Evolutionary conservation across 306 rosid genomes (phyloP).

Genomic region (Lathyrus sativus): DNA sequence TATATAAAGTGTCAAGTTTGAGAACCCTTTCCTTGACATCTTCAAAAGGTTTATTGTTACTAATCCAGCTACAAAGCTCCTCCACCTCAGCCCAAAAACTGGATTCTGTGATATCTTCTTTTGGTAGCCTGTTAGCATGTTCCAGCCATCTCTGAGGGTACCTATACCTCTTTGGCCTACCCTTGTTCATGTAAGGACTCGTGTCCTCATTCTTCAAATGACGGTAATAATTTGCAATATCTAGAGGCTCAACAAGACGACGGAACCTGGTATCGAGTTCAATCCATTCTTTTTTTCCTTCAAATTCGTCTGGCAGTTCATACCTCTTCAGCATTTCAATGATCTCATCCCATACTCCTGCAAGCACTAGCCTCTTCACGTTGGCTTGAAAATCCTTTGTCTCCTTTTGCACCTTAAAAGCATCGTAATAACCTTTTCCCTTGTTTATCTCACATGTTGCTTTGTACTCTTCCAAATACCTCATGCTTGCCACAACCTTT

Average conservation of each 20-base stretch:
- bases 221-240: constrained; percentile 74
- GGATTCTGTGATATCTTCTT: no score
- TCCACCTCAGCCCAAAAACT: no score
- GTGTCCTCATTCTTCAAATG: constrained; percentile 65
- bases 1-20: no score
- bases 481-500: constrained; percentile 18
- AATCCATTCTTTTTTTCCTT: constrained; percentile 43
- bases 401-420: no score
- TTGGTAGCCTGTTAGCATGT: no score
- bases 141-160: no score
- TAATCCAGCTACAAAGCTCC: no score
- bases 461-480: constrained; percentile 41
- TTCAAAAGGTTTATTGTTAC: no score
- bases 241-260: constrained; percentile 79
- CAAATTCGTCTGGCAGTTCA: no score
- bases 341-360: constrained; percentile 77
- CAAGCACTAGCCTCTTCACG: constrained; percentile 61
- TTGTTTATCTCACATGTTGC: constrained; percentile 32
- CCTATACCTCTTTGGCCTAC: constrained; percentile 71
- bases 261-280: no score
- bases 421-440: no score
- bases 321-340: constrained; percentile 62
- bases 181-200: constrained; percentile 53
- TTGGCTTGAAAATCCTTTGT: constrained; percentile 67
- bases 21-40: no score